Evolutionary conservation across 23 red algal genomes (phyloP).

Genomic region (Pyropia yezoensis): DNA sequence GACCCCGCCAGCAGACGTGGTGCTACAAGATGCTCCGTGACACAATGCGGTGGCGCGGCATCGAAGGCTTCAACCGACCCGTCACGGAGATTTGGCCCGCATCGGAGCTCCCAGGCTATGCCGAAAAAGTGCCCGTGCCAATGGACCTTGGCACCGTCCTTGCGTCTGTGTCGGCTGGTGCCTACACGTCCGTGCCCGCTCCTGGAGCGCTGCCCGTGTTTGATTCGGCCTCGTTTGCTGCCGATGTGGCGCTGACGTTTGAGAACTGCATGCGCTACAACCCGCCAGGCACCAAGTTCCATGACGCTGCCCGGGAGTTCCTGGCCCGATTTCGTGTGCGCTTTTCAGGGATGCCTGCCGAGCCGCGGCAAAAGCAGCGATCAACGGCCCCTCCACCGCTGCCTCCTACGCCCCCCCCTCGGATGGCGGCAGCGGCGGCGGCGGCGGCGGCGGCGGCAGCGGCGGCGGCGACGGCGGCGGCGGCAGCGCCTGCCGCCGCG

Average conservation of each 20-base stretch:
- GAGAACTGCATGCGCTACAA: slow-evolving; percentile 90
- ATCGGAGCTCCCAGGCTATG: slow-evolving; percentile 73
- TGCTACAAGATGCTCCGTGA: too few species aligned
- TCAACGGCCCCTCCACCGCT: too few species aligned
- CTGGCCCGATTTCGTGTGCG: slow-evolving; percentile 1
- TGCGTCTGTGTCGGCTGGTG: slow-evolving; percentile 8
- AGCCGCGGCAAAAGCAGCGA: too few species aligned
- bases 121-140: slow-evolving; percentile 38
- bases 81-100: slow-evolving; percentile 41
- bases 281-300: slow-evolving; percentile 44
- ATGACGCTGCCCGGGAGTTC: slow-evolving; percentile 33
- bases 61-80: slow-evolving; percentile 30
- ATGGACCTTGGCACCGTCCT: slow-evolving; percentile 94
- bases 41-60: too few species aligned
- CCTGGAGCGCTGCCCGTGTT: too few species aligned
- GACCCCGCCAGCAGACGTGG: too few species aligned
- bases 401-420: too few species aligned
- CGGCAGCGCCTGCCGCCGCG: too few species aligned
- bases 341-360: too few species aligned
- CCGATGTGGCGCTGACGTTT: slow-evolving; percentile 38
- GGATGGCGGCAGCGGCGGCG: too few species aligned
- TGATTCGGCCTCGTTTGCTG: slow-evolving; percentile 18
- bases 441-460: too few species aligned
- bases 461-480: too few species aligned
- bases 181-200: neutral